These are phyloP conservation scores for Neocatenulostroma microsporum DNA, from an alignment of 2,329 filamentous ascomycete genomes.

Conservation along the genomic window DNA sequence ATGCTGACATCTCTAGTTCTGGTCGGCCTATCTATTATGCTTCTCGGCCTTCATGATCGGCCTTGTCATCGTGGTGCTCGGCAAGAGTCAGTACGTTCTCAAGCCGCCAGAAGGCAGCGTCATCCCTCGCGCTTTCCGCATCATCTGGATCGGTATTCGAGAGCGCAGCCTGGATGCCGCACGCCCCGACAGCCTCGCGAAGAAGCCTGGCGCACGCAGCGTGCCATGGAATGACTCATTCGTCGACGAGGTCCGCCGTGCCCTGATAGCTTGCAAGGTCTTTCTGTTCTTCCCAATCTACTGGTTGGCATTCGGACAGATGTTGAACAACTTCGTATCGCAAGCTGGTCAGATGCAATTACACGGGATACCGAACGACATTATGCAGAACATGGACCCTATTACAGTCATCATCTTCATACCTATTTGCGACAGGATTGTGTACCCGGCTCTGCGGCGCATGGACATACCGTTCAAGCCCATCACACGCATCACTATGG, in stretches of 20 bases:
- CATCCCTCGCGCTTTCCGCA: conserved; percentile 58
- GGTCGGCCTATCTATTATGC: conserved; percentile 56
- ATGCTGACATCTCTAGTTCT: too few species aligned
- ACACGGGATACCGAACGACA: conserved; percentile 42
- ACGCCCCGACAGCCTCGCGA: conserved; percentile 58
- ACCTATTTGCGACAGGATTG: conserved; percentile 37
- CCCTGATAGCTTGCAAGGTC: conserved; percentile 59
- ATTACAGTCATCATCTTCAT: conserved; percentile 42
- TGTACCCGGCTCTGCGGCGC: conserved; percentile 40
- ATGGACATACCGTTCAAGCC: conserved; percentile 38
- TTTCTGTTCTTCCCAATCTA: conserved; percentile 48
- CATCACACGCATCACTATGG: conserved; percentile 47
- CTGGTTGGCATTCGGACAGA: conserved; percentile 31
- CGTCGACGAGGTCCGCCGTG: conserved; percentile 63
- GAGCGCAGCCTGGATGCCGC: conserved; percentile 52
- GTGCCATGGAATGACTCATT: conserved; percentile 62
- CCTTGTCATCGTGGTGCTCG: conserved; percentile 45
- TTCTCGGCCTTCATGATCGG: conserved; percentile 58
- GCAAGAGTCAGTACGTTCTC: conserved; percentile 32
- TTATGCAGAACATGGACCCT: conserved; percentile 43
- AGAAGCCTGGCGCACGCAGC: conserved; percentile 37
- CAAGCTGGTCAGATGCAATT: conserved; percentile 42
- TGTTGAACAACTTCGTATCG: conserved; percentile 41
- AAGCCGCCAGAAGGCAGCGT: conserved; percentile 54
- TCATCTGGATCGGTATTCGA: conserved; percentile 49